Evolutionary conservation across 352 stramenopile species (phyloP), one percentile per base, ranked within the genome.

Genomic region (Lagenidium giganteum): DNA sequence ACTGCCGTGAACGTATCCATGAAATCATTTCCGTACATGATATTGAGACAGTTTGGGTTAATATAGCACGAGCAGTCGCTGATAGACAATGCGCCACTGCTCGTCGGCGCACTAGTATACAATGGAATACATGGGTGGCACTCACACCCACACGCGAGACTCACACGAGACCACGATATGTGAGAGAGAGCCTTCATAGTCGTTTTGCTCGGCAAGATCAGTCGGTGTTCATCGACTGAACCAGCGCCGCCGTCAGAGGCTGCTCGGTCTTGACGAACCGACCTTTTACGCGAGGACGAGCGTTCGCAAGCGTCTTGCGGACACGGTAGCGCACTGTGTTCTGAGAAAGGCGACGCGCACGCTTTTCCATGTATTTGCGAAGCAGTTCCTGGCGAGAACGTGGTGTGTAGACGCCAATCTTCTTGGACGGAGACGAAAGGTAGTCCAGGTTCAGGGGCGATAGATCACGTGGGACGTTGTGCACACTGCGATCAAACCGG

Each of bases 231-330:
- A 68, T 60, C 9, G 69, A 57, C 41, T 83, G 57, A 14, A 74
- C 70, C 20, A 67, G 50, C 18, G 73, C 76, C 18, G 75, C 79
- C 6, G 75, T 91, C 41, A 91, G 70, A 30, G 79, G 73, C 51
- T 78, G 66, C 65, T 81, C 70, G 4, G 79, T 91, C 70, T 91
- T 91, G 46, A 88, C 75, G 55, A 91, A 91, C 17, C 79, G 75
- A 30, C 79, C 79, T 56, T 87, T 91, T 29, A 88, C 75, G 8
- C 79, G 70, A 21, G 79, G 75, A 4, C 78, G 75, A 13, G 78
- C 78, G 29, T 88, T 88, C 35, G 79, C 79, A 28, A 88, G 66
- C 36, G 79, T 87, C 42, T 91, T 91, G 36, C 75, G 75, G 47
- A 91, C 79, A 44, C 76, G 64, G 50, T 88, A 91, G 56, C 75